Evolutionary conservation across 176 grass and related monocot genomes (phyloP).

Genomic region (Cymbopogon citratus): DNA sequence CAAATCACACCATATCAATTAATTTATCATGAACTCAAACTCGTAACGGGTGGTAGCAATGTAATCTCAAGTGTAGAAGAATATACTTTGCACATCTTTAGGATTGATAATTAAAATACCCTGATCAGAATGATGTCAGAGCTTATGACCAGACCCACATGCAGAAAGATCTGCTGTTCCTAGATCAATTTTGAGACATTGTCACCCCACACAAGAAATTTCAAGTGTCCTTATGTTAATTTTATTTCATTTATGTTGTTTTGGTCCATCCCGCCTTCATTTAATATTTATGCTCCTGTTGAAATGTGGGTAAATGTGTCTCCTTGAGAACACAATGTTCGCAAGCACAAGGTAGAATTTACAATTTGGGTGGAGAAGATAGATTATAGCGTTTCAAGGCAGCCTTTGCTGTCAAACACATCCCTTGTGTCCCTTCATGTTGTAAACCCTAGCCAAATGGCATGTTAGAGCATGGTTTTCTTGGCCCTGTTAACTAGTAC

Average conservation of each 20-base stretch:
- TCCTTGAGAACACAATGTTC: not conserved
- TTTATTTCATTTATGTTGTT: not conserved
- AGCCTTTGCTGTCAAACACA: not conserved
- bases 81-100: conserved; percentile 10
- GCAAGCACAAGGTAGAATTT: not conserved
- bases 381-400: conserved; percentile 1
- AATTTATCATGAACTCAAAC: not conserved
- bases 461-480: not conserved
- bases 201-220: not conserved
- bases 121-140: conserved; percentile 13
- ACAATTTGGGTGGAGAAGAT: not conserved
- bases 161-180: conserved; percentile 10
- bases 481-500: not conserved
- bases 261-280: not conserved
- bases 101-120: conserved; percentile 4
- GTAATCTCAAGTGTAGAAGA: not conserved
- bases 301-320: not conserved
- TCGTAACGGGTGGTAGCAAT: not conserved
- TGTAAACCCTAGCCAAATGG: not conserved
- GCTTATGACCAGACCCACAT: conserved; percentile 14
- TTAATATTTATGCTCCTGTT: not conserved
- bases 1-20: not conserved
- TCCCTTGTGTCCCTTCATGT: not conserved
- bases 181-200: conserved; percentile 8
- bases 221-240: not conserved